These are phyloP conservation scores for Amauroascus verrucosus DNA, from an alignment of 2,329 filamentous ascomycete species.

Conservation along the genomic window DNA sequence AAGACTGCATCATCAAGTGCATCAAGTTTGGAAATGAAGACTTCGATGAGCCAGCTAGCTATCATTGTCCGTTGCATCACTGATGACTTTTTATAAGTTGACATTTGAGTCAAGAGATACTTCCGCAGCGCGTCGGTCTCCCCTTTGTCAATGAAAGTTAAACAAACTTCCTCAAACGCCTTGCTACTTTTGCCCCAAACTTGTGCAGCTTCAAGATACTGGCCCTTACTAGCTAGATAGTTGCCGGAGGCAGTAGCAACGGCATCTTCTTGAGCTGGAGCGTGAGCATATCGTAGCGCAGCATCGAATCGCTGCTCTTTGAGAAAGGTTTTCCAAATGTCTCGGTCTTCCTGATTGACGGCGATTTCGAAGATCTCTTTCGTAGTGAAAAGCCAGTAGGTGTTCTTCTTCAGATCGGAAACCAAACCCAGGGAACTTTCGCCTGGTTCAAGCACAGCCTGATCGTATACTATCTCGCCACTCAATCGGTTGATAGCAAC, in stretches of 20 bases:
- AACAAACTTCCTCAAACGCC: conserved; percentile 88
- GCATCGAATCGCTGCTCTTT: conserved; percentile 77
- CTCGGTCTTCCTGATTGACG: conserved; percentile 76
- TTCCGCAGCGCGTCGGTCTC: conserved; percentile 85
- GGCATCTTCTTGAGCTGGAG: conserved; percentile 71
- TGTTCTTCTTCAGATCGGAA: conserved; percentile 87
- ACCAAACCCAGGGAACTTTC: conserved; percentile 75
- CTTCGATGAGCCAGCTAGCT: conserved; percentile 85
- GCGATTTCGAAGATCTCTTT: conserved; percentile 91
- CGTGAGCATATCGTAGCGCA: conserved; percentile 75
- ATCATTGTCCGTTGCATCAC: conserved; percentile 94
- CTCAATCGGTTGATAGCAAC: conserved; percentile 81
- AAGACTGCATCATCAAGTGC: conserved; percentile 88
- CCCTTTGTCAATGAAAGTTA: conserved; percentile 79
- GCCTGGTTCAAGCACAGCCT: conserved; percentile 68
- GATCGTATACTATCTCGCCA: conserved; percentile 75
- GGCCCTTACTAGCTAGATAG: conserved; percentile 68
- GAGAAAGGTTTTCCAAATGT: conserved; percentile 92
- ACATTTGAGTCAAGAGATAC: conserved; percentile 77
- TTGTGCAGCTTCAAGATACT: conserved; percentile 73
- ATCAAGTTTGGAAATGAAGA: conserved; percentile 96
- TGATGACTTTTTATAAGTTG: conserved; percentile 67
- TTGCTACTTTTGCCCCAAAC: conserved; percentile 95
- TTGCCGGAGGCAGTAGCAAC: conserved; percentile 89
- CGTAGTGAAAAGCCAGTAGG: conserved; percentile 89